Percentiles rank a stretch among this genome's conserved stretches.
phyloP scores from a whole-genome alignment of 345 rosid species.

The Melastoma malabathricum region DNA sequence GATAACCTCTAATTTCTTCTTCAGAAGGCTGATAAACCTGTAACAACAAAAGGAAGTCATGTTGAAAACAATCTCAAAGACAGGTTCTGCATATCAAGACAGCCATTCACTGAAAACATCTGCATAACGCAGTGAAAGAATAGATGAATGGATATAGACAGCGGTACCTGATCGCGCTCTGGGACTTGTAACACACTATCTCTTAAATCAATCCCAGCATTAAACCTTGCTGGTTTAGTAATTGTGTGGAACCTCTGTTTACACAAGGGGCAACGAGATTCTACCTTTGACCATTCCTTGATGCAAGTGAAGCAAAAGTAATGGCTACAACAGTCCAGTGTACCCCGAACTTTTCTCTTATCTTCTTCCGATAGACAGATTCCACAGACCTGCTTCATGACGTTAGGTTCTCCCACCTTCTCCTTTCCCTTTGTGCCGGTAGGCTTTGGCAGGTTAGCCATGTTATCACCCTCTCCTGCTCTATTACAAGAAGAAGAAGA shows the following conservation, averaged over 20 bases:
- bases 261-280: constrained; percentile 95
- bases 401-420: constrained; percentile 54
- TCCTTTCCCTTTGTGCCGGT: constrained; percentile 51
- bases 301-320: constrained; percentile 95
- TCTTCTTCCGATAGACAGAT: constrained; percentile 93
- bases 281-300: constrained; percentile 96
- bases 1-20: constrained; percentile 89
- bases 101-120: background rate
- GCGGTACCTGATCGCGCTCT: constrained; percentile 81
- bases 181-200: constrained; percentile 60
- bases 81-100: background rate
- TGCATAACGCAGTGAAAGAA: background rate
- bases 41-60: constrained; percentile 3
- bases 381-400: constrained; percentile 66
- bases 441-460: constrained; percentile 27
- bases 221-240: constrained; percentile 65
- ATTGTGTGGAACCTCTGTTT: constrained; percentile 83
- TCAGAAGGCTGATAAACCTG: constrained; percentile 97
- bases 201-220: constrained; percentile 67
- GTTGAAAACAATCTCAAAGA: constrained; percentile 9
- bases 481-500: constrained; percentile 32
- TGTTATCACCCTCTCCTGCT: constrained; percentile 27
- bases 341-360: constrained; percentile 72
- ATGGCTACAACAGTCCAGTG: constrained; percentile 75
- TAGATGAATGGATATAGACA: background rate